Conservation (phyloP, 2,329 filamentous ascomycete genomes). For the Venturia aucupariae region DNA sequence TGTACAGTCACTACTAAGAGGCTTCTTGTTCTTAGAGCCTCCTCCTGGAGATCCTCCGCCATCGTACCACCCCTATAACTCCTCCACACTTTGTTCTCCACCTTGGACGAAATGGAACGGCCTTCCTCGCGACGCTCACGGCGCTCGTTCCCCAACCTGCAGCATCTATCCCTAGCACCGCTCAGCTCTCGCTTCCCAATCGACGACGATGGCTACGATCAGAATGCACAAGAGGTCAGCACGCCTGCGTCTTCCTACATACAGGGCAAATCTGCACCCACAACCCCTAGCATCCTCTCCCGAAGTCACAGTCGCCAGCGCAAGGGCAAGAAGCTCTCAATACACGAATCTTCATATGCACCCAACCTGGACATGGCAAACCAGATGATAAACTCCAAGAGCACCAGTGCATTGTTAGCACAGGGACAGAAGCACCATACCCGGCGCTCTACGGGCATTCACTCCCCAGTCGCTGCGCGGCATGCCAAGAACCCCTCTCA, state of each 20-base stretch:
- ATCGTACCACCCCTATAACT: not conserved
- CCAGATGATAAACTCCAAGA: constrained; percentile 37
- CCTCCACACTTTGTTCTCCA: constrained; percentile 4
- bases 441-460: constrained; percentile 8
- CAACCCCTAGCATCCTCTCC: constrained; percentile 39
- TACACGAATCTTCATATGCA: constrained; percentile 15
- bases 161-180: constrained; percentile 52
- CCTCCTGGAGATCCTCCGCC: not conserved
- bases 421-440: constrained; percentile 16
- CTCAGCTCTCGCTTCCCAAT: constrained; percentile 46
- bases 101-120: constrained; percentile 6
- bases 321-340: constrained; percentile 21
- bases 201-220: constrained; percentile 32
- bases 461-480: not conserved
- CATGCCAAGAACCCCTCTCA: constrained; percentile 23
- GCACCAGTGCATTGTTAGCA: constrained; percentile 32
- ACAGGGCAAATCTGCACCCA: constrained; percentile 38
- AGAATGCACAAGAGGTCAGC: constrained; percentile 18
- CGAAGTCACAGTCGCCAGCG: constrained; percentile 30
- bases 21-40: not conserved
- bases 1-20: not conserved
- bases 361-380: constrained; percentile 19
- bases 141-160: constrained; percentile 50
- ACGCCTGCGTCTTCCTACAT: constrained; percentile 37
- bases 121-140: constrained; percentile 22